Evolutionary conservation across 805 yeast genomes (phyloP).

Genomic region (Spathaspora arborariae): DNA sequence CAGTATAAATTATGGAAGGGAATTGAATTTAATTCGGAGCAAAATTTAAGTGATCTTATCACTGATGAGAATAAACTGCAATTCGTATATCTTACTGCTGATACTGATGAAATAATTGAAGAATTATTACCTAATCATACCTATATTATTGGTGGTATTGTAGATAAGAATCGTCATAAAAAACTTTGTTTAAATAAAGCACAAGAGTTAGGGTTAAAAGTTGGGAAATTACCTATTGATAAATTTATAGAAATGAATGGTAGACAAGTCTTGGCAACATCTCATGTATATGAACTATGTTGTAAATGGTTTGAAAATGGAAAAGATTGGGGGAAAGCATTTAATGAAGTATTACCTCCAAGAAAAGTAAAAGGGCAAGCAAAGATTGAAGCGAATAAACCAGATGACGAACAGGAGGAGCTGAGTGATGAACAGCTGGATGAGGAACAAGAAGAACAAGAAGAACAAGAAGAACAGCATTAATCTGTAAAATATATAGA

Average conservation of each 20-base stretch:
- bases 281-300: slow-evolving; percentile 89
- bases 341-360: slow-evolving; percentile 81
- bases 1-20: slow-evolving; percentile 69
- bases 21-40: slow-evolving; percentile 45
- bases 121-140: slow-evolving; percentile 66
- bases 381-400: slow-evolving; percentile 1
- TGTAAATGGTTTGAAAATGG: slow-evolving; percentile 69
- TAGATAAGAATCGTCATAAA: slow-evolving; percentile 89
- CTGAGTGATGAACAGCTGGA: background rate
- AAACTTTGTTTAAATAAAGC: slow-evolving; percentile 81
- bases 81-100: slow-evolving; percentile 77
- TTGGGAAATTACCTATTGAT: slow-evolving; percentile 82
- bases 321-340: slow-evolving; percentile 81
- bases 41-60: slow-evolving; percentile 22
- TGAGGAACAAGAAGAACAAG: background rate
- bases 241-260: slow-evolving; percentile 81
- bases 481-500: background rate
- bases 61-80: slow-evolving; percentile 32
- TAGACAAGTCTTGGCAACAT: slow-evolving; percentile 84
- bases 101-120: slow-evolving; percentile 67
- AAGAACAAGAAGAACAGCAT: background rate
- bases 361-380: slow-evolving; percentile 50
- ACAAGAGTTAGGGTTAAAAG: slow-evolving; percentile 58
- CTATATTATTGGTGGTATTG: slow-evolving; percentile 92
- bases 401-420: background rate